Percentiles rank a stretch among this genome's conserved stretches.
Evolutionary conservation across 371 early-diverging fungal genomes (phyloP).

Genomic region (Apophysomyces sp.): DNA sequence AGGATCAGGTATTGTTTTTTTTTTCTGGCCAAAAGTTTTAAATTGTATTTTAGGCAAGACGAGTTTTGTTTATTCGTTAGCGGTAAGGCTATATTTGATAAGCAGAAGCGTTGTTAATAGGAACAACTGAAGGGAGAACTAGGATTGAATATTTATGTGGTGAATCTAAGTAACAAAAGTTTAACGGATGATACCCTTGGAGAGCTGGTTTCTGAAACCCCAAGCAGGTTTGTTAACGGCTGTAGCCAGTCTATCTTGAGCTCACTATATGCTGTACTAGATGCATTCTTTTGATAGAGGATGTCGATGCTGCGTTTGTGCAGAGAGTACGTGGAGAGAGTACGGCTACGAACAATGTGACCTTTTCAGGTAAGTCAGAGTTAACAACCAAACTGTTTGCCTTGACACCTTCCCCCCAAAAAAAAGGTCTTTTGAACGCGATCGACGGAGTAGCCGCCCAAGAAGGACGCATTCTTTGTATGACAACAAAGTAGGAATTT

Average conservation of each 20-base stretch:
- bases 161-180: constrained; percentile 85
- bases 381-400: neutral
- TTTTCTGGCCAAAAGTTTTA: constrained; percentile 69
- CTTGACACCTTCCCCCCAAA: neutral
- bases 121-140: constrained; percentile 62
- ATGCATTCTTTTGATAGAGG: constrained; percentile 93
- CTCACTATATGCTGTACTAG: constrained; percentile 24
- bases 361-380: constrained; percentile 55
- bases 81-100: constrained; percentile 30
- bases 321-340: constrained; percentile 43
- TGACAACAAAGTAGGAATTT: constrained; percentile 78
- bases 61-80: constrained; percentile 93
- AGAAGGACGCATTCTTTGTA: constrained; percentile 74
- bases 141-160: constrained; percentile 91
- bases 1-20: constrained; percentile 56
- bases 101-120: neutral
- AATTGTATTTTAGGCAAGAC: constrained; percentile 93
- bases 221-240: constrained; percentile 51
- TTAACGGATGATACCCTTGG: constrained; percentile 90
- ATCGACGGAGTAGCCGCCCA: constrained; percentile 84
- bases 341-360: constrained; percentile 36
- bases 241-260: neutral
- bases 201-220: constrained; percentile 86
- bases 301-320: constrained; percentile 97
- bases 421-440: constrained; percentile 67